phyloP scores from a whole-genome alignment of 257 asterid genomes.

The Plantago ovata region DNA sequence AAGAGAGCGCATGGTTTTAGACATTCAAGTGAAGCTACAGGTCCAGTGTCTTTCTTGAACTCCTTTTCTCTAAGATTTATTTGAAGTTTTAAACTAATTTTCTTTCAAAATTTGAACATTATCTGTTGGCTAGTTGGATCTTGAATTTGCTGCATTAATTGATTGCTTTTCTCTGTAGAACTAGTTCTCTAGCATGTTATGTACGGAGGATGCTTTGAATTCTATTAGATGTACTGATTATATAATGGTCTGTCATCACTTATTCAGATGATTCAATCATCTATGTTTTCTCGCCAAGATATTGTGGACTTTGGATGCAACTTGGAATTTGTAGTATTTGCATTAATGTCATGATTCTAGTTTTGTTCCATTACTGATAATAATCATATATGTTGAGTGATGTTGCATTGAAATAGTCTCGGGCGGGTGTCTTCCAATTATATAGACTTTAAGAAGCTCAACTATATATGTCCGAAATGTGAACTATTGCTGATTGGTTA shows the following conservation, averaged over 20 bases:
- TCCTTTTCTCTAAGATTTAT: constrained; percentile 5
- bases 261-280: not conserved
- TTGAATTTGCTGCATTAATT: constrained; percentile 1
- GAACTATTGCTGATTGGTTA: too few species aligned
- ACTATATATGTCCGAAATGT: too few species aligned
- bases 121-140: constrained; percentile 9
- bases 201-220: not conserved
- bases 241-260: not conserved
- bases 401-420: constrained; percentile 12
- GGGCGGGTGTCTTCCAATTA: too few species aligned
- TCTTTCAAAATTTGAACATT: not conserved
- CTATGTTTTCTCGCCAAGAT: not conserved
- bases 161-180: not conserved
- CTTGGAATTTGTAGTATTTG: constrained; percentile 5
- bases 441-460: too few species aligned
- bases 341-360: not conserved
- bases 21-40: constrained; percentile 95
- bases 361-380: not conserved
- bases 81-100: not conserved
- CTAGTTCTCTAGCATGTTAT: constrained; percentile 6
- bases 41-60: constrained; percentile 32
- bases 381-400: constrained; percentile 10
- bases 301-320: constrained; percentile 9
- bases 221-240: constrained; percentile 8
- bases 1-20: constrained; percentile 97